Base-by-base conservation (phyloP, 306 rosid species). In the Abrus precatorius region DNA sequence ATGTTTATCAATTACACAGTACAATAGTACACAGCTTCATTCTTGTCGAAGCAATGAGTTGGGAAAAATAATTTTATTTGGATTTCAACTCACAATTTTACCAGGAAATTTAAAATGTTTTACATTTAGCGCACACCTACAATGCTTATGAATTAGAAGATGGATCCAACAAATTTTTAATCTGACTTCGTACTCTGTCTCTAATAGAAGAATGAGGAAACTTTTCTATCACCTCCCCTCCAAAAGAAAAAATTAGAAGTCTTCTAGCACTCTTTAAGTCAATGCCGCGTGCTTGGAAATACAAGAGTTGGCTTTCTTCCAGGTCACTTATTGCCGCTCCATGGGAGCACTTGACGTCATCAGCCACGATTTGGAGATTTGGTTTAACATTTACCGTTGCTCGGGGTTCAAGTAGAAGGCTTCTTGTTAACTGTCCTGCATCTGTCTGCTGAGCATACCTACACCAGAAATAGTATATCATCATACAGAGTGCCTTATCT, bases 281-380 rank as follows among this genome's bases (percentile, higher is more conserved):
- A 30, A 95, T 88, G 60, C 99, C 99, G 2, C 99, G 99, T 6
- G 99, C 91, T 67, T 43, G 89, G 82, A 93, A 95, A 81, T 93
- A 95, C 80, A 93, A 81, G 41, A 95, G 96, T 27, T 95, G 98
- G 76, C 84, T 87, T 75, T 90, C 93, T 87, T 95, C 99, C 4
- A 93, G 87, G 83, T 95, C 99, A 61, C 99, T 93, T 76, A 95
- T 93, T 36, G 99, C 99, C 78, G 97, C 98, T 76, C 98, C 99
- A 77, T 95, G 99, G 6, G 99, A 95, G 75, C 99, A 95, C 84
- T 91, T 93, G 53, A 95, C 99, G 6, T 95, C 94, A 50, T 95
- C 90, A 0, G 99, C 98, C 47, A 95, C 87, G 56, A 95, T 95
- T 75, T 93, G 99, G 78, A 95, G 99, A 88, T 95, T 95, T 1